Evolutionary conservation across 495 filamentous ascomycete genomes (phyloP).

Genomic region (Neurospora pannonica): DNA sequence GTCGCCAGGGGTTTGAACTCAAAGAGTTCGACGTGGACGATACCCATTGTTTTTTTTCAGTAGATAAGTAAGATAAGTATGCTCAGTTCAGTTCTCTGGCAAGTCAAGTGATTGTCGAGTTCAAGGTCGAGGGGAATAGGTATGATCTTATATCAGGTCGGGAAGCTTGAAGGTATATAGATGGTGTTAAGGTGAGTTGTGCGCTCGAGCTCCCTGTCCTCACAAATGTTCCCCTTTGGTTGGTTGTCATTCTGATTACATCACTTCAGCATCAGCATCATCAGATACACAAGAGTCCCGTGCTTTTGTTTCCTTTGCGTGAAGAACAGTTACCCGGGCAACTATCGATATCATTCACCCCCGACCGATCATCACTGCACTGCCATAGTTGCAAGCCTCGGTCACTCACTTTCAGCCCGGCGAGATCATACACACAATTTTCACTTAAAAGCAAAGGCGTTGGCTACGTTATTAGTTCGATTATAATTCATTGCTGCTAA

Average conservation of each 20-base stretch:
- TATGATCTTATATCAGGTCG: not conserved
- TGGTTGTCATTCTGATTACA: not conserved
- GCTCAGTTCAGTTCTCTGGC: not conserved
- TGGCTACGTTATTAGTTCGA: not conserved
- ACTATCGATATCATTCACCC: not conserved
- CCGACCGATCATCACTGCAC: too few species aligned
- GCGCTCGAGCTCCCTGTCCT: not conserved
- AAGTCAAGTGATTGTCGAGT: not conserved
- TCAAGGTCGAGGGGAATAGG: not conserved
- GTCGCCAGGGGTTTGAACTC: constrained; percentile 6
- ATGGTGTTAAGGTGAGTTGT: not conserved
- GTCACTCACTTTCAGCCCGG: not conserved
- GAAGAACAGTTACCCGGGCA: not conserved
- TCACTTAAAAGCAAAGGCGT: not conserved
- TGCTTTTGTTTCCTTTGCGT: not conserved
- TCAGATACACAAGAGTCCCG: not conserved
- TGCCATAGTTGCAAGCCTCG: too few species aligned
- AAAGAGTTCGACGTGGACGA: constrained; percentile 1
- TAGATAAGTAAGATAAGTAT: not conserved
- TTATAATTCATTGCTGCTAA: not conserved
- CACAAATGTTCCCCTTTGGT: not conserved
- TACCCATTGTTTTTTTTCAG: not conserved
- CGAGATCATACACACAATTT: not conserved
- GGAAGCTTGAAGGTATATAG: not conserved
- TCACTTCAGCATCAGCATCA: not conserved